Base-by-base conservation (phyloP, 2,329 filamentous ascomycete genomes). In the Colletotrichum limetticola region DNA sequence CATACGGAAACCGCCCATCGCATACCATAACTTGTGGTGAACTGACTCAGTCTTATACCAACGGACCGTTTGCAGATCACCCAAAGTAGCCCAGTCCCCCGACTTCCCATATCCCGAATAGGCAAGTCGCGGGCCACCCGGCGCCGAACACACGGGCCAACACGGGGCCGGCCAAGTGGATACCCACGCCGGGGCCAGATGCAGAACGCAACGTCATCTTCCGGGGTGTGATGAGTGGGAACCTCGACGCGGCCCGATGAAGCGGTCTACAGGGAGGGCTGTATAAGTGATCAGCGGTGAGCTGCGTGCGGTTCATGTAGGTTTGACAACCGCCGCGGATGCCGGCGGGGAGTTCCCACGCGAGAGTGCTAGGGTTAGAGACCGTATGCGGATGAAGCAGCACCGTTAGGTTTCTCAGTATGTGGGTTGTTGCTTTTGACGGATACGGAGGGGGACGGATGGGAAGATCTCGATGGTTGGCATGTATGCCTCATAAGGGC, bases 41-140 rank as follows among this genome's bases (percentile, higher is more conserved):
- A 55, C 24, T 8, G 4, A 14, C 11, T 28, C 22, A 7, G 22
- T 55, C 11, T 55, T 22, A 16, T 3, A 7, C 19, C 11, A 22
- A 19, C 3, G 11, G 6, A 32, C 56, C 57, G 58, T 49, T 65
- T 58, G 46, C 49, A 19, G 46, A 35, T 32, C 42, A 14, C 5
- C 46, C 26, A 19, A 0, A 5, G 11, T 35, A 3, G 5, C 42
- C 37, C 65, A 61, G 65, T 68, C 57, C 24, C 35, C 32, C 57
- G n/a, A 12, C 19, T 12, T 12, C 24, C 3, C 19, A 2, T 5
- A 30, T 63, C 66, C 66, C 46, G 16, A 68, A 56, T 68, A 68
- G 66, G 66, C 57, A 73, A 70, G 71, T 73, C 46, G 22, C 24
- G 66, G 69, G 56, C 35, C 66, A 19, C 32, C 53, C 53, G 26